phyloP scores from a whole-genome alignment of 2,329 filamentous ascomycete genomes.

The Periconia sp. region DNA sequence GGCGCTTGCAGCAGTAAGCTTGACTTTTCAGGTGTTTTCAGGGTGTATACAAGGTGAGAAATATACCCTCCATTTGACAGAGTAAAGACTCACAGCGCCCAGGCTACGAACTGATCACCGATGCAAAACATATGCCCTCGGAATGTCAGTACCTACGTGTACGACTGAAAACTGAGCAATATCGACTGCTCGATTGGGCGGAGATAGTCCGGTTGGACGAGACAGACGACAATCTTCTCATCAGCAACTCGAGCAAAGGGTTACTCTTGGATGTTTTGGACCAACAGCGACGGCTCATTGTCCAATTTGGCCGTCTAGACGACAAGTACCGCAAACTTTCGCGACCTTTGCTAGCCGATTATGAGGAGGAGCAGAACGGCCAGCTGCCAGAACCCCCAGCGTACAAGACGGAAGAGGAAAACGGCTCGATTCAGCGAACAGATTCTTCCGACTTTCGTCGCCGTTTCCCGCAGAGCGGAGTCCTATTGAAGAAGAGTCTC shows the following conservation, averaged over 20 bases:
- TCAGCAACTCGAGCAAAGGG: constrained; percentile 35
- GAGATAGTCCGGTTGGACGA: constrained; percentile 36
- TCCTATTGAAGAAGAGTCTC: constrained; percentile 31
- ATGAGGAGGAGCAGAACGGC: constrained; percentile 15
- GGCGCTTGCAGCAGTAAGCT: constrained; percentile 28
- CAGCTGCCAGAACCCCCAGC: constrained; percentile 13
- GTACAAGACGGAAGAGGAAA: constrained; percentile 13
- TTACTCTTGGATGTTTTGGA: constrained; percentile 40
- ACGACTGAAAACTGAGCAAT: constrained; percentile 42
- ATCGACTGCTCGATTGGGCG: constrained; percentile 43
- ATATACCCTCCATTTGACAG: neutral
- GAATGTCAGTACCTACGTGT: constrained; percentile 38
- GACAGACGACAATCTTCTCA: constrained; percentile 31
- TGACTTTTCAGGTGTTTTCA: constrained; percentile 41
- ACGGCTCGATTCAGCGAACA: constrained; percentile 10
- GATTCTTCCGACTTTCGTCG: constrained; percentile 24
- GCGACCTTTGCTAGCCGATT: constrained; percentile 32
- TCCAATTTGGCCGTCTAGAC: constrained; percentile 34
- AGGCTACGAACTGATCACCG: constrained; percentile 43
- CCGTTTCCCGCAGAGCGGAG: constrained; percentile 34
- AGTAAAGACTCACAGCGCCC: neutral
- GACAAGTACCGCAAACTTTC: constrained; percentile 32
- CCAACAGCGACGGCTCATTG: constrained; percentile 35
- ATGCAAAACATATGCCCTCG: constrained; percentile 35
- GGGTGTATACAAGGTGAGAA: constrained; percentile 38